Evolutionary conservation across 2,329 filamentous ascomycete genomes (phyloP).

Genomic region (Orbilia brochopaga): DNA sequence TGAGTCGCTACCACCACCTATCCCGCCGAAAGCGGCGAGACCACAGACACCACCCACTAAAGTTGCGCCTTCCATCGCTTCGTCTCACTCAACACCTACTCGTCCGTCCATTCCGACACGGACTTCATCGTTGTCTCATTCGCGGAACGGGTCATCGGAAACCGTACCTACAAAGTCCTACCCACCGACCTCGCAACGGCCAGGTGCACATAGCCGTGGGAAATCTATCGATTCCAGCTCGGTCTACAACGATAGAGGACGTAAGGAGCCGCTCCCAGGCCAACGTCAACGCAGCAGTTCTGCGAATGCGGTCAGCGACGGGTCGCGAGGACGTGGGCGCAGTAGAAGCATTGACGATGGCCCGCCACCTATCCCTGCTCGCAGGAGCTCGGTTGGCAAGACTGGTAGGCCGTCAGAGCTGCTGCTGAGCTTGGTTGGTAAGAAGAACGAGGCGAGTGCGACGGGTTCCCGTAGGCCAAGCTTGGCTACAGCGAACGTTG

Average conservation of each 20-base stretch:
- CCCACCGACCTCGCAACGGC: constrained; percentile 36
- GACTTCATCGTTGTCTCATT: constrained; percentile 41
- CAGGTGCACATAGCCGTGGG: constrained; percentile 29
- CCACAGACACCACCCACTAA: background rate
- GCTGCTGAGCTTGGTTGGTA: constrained; percentile 22
- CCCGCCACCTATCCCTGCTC: constrained; percentile 41
- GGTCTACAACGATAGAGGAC: constrained; percentile 29
- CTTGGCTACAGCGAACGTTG: constrained; percentile 10
- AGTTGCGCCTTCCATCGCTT: constrained; percentile 16
- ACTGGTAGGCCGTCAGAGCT: constrained; percentile 23
- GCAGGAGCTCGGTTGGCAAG: constrained; percentile 46
- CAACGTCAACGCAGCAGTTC: constrained; percentile 47
- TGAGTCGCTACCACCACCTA: constrained; percentile 10
- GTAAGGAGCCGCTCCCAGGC: constrained; percentile 17
- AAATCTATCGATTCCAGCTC: constrained; percentile 49
- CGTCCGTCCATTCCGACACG: constrained; percentile 29
- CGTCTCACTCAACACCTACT: constrained; percentile 32
- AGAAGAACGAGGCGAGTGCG: constrained; percentile 13
- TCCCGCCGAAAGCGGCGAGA: constrained; percentile 20
- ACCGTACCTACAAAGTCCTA: constrained; percentile 40
- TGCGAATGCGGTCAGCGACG: constrained; percentile 37
- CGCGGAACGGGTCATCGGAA: constrained; percentile 31
- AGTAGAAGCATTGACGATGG: constrained; percentile 47
- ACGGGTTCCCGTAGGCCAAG: constrained; percentile 16
- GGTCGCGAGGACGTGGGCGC: constrained; percentile 30